A percentile compares a stretch with the other conserved stretches of the same genome.
phyloP scores from a whole-genome alignment of 2,329 filamentous ascomycete genomes.

The Aureobasidium pullulans region DNA sequence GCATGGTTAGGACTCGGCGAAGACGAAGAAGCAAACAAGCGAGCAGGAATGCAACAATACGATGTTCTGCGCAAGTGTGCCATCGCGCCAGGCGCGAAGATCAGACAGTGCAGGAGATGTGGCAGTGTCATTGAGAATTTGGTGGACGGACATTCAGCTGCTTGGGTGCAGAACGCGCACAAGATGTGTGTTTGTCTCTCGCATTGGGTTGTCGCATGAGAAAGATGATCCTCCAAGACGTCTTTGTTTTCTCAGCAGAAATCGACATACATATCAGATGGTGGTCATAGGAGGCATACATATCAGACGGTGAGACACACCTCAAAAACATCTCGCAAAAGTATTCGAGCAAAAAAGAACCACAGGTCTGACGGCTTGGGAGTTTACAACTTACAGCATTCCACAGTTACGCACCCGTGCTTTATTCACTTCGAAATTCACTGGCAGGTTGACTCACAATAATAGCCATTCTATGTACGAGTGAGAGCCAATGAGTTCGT shows the following conservation, averaged over 20 bases:
- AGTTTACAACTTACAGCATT: no score
- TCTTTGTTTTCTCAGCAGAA: not conserved
- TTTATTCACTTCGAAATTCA: no score
- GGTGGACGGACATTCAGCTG: slow-evolving; percentile 18
- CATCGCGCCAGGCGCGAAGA: slow-evolving; percentile 26
- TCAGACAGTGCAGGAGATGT: slow-evolving; percentile 39
- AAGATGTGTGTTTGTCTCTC: slow-evolving; percentile 23
- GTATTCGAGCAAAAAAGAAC: not conserved
- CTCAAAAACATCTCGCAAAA: no score
- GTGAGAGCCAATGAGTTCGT: no score
- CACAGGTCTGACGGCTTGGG: not conserved
- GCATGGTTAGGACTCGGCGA: slow-evolving; percentile 56
- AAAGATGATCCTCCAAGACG: not conserved
- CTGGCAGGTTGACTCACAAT: no score
- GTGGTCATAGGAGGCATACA: no score
- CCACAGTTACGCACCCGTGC: no score
- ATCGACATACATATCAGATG: no score
- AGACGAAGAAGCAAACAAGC: slow-evolving; percentile 50
- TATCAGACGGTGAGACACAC: not conserved
- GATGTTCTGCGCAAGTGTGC: slow-evolving; percentile 50
- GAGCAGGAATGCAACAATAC: slow-evolving; percentile 51
- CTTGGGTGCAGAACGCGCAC: slow-evolving; percentile 26
- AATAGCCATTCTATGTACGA: no score
- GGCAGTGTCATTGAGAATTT: slow-evolving; percentile 41
- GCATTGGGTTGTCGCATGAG: slow-evolving; percentile 16